phyloP scores from a whole-genome alignment of 805 yeast species.

The Kodamaea laetipori region DNA sequence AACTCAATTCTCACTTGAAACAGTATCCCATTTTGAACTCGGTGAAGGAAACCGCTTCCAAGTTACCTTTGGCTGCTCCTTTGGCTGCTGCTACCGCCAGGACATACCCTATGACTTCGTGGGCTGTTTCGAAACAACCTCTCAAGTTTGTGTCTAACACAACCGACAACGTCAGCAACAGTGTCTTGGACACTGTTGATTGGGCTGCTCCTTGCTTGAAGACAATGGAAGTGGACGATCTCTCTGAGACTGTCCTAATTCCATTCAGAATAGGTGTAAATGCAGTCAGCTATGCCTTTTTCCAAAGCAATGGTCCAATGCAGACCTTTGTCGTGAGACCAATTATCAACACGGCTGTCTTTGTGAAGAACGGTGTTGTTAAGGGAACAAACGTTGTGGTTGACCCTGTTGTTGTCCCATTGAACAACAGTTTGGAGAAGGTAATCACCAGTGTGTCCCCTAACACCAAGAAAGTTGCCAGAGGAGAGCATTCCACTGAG shows the following conservation, averaged over 20 bases:
- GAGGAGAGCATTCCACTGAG: conserved; percentile 56
- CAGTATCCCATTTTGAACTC: conserved; percentile 14
- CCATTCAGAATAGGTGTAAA: conserved; percentile 51
- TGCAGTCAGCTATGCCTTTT: background rate
- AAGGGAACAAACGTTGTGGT: conserved; percentile 46
- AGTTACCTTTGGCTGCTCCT: conserved; percentile 9
- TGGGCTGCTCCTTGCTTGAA: conserved; percentile 57
- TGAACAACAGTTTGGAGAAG: conserved; percentile 55
- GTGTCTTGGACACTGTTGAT: conserved; percentile 38
- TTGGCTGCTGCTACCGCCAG: conserved; percentile 6
- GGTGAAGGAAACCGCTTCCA: conserved; percentile 1
- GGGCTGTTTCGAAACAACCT: conserved; percentile 25
- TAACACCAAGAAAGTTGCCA: conserved; percentile 40
- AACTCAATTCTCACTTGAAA: conserved; percentile 9
- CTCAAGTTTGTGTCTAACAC: conserved; percentile 49
- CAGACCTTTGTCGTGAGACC: conserved; percentile 41
- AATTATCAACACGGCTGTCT: conserved; percentile 47
- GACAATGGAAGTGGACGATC: conserved; percentile 51
- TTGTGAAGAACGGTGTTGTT: conserved; percentile 53
- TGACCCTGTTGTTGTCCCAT: conserved; percentile 63
- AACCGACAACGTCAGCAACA: conserved; percentile 56
- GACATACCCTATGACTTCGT: conserved; percentile 1
- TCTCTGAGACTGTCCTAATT: conserved; percentile 48
- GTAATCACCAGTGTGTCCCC: conserved; percentile 50
- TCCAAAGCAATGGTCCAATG: background rate